Conservation (phyloP, 2,329 filamentous ascomycete genomes). For the Thelonectria olida region DNA sequence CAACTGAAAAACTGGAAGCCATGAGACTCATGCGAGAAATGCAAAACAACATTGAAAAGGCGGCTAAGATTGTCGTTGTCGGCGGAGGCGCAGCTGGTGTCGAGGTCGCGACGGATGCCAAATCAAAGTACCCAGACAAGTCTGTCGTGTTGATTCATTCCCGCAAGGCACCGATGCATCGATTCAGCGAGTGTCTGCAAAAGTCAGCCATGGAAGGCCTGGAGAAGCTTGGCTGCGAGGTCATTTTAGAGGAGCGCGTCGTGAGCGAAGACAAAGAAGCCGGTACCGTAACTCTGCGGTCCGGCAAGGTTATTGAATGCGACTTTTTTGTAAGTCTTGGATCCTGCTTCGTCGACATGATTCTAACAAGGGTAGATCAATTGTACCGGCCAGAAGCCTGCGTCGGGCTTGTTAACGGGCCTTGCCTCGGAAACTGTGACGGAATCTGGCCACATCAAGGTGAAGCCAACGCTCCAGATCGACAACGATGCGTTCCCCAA, state of each 20-base stretch:
- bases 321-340: constrained; percentile 57
- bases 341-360: neutral
- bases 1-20: constrained; percentile 52
- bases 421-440: constrained; percentile 57
- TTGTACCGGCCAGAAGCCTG: constrained; percentile 67
- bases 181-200: constrained; percentile 57
- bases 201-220: constrained; percentile 52
- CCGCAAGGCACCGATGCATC: constrained; percentile 59
- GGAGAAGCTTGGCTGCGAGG: constrained; percentile 55
- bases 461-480: constrained; percentile 67
- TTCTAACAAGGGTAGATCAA: constrained; percentile 54
- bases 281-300: constrained; percentile 54
- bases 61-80: constrained; percentile 57
- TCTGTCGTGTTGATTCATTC: constrained; percentile 67
- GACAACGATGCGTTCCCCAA: constrained; percentile 56
- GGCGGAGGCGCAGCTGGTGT: constrained; percentile 71
- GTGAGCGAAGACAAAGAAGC: constrained; percentile 47
- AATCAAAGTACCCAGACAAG: constrained; percentile 64
- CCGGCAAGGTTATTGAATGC: constrained; percentile 55
- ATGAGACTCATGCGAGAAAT: constrained; percentile 54
- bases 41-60: constrained; percentile 55
- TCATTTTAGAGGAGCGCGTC: constrained; percentile 61
- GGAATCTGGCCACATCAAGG: constrained; percentile 58
- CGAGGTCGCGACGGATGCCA: constrained; percentile 68
- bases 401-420: constrained; percentile 56